Evolutionary conservation across 345 rosid genomes (phyloP).

Genomic region (thale cress (Arabidopsis thaliana)): TAIR10.1 NC_003074.8:2240501-2241000

Average conservation of each 20-base stretch:
- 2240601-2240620: constrained; percentile 50
- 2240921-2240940: neutral
- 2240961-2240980: neutral
- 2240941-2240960: neutral
- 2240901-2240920: neutral
- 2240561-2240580: constrained; percentile 55
- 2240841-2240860: neutral
- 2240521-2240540: constrained; percentile 48
- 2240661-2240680: constrained; percentile 69
- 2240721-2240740: neutral
- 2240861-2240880: neutral
- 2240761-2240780: neutral
- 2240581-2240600: constrained; percentile 45
- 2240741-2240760: neutral
- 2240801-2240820: neutral
- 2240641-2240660: constrained; percentile 60
- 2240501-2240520: neutral
- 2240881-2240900: neutral
- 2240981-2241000: constrained; percentile 6
- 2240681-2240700: constrained; percentile 25
- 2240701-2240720: neutral
- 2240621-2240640: constrained; percentile 58
- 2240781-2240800: neutral
- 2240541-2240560: constrained; percentile 62
- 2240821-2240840: neutral